Evolutionary conservation across 768 basidiomycete species (phyloP), one percentile per base, ranked within the genome.

Genomic region (Boletus speciosus): DNA sequence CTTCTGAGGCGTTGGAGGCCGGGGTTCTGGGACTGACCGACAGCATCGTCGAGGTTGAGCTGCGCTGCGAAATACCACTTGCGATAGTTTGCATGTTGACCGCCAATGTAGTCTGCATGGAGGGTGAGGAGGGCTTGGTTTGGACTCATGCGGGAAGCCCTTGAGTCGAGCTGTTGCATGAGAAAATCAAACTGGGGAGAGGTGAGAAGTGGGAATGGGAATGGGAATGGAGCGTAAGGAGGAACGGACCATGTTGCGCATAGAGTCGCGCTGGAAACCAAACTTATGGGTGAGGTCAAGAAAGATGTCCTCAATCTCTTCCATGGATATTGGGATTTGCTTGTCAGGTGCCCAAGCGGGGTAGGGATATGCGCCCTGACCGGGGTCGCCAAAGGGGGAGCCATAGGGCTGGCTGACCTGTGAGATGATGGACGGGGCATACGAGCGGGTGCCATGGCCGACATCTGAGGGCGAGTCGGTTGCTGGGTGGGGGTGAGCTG

Each of bases 31-130:
- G 88, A 84, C 61, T 93, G 88, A 45, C 97, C 97, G 55, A 98
- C 94, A 29, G 96, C 96, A 65, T 99, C 97, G 75, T 99, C 97
- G 53, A 99, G 88, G 70, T 98, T 96, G 70, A 99, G 89, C 70
- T 99, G 97, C 12, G 96, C 94, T 36, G 97, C 97, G 71, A 98
- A 99, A 70, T 99, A 99, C 97, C 97, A 98, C 73, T 98, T 98
- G 70, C 97, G 90, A 72, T 98, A 98, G 77, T 98, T 98, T 62
- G 97, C 97, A 67, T 98, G 90, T 66, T 93, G 91, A 43, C 97
- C 97, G 52, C 97, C 97, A 56, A 99, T 98, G 73, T 98, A 99
- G 73, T 99, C 96, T 49, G 96, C 96, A 69, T 99, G 97, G 23
- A 99, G 81, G 36, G 97, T 98, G 58, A 97, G 80, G 43, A 99